These are phyloP conservation scores for Nigrospora sphaerica DNA, from an alignment of 2,329 filamentous ascomycete species.

Conservation along the genomic window DNA sequence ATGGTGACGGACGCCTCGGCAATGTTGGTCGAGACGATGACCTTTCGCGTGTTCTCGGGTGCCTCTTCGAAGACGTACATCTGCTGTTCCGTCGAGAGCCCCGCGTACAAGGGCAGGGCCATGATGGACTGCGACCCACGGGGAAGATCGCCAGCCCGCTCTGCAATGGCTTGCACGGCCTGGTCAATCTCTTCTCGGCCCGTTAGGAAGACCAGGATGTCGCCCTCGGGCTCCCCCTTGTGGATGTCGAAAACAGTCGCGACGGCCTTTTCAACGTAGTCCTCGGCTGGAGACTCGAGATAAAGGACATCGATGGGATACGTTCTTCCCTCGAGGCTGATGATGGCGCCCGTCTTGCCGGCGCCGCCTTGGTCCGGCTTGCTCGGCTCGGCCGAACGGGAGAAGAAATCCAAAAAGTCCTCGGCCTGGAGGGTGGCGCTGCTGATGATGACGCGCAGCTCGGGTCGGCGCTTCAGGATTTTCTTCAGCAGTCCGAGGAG, in stretches of 20 bases:
- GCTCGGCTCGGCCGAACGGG: constrained; percentile 27
- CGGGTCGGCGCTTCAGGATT: constrained; percentile 70
- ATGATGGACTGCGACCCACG: constrained; percentile 53
- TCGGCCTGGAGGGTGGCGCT: constrained; percentile 91
- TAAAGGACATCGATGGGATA: constrained; percentile 87
- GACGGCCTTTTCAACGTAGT: constrained; percentile 80
- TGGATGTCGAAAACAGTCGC: constrained; percentile 86
- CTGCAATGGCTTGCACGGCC: constrained; percentile 70
- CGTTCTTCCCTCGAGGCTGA: constrained; percentile 80
- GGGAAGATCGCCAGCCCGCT: constrained; percentile 59
- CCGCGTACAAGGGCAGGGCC: constrained; percentile 79
- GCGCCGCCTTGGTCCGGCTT: constrained; percentile 16
- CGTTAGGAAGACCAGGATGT: constrained; percentile 86
- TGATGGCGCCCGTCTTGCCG: constrained; percentile 46
- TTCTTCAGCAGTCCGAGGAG: constrained; percentile 88
- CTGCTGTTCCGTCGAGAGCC: constrained; percentile 82
- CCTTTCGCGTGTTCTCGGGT: constrained; percentile 76
- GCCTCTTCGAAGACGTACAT: constrained; percentile 90
- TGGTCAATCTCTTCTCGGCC: constrained; percentile 89
- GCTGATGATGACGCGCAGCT: constrained; percentile 82
- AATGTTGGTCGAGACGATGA: constrained; percentile 92
- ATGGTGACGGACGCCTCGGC: constrained; percentile 95
- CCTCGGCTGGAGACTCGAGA: constrained; percentile 67
- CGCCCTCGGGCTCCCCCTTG: constrained; percentile 69
- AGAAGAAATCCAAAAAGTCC: constrained; percentile 76